Evolutionary conservation across 208 protist species (phyloP).

Genomic region (Leishmania arabica): DNA sequence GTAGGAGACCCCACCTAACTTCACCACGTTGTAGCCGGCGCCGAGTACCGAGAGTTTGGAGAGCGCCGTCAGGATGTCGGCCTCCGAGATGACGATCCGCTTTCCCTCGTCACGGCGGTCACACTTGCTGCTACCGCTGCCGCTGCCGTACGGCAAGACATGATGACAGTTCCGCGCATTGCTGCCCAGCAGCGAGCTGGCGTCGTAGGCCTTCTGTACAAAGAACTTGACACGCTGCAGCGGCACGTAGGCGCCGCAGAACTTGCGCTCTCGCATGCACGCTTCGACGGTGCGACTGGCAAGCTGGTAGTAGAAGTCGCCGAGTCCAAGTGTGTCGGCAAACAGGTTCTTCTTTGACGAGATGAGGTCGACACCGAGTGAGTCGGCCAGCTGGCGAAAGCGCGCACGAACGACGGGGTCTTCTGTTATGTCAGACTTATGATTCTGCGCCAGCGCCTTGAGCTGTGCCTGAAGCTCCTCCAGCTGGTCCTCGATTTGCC

Average conservation of each 20-base stretch:
- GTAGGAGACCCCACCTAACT: constrained; percentile 64
- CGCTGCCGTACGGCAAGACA: not conserved
- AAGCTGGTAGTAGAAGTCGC: constrained; percentile 88
- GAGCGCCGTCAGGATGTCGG: constrained; percentile 70
- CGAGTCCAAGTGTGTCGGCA: constrained; percentile 70
- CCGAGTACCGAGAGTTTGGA: constrained; percentile 75
- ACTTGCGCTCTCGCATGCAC: constrained; percentile 87
- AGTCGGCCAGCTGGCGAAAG: constrained; percentile 89
- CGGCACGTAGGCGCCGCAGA: constrained; percentile 83
- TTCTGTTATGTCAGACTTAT: constrained; percentile 75
- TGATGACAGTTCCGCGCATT: constrained; percentile 10
- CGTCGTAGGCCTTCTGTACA: constrained; percentile 69
- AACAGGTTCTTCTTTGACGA: constrained; percentile 90
- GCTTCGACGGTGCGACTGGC: constrained; percentile 79
- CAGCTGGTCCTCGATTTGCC: constrained; percentile 77
- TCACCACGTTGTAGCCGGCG: constrained; percentile 78
- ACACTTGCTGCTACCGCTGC: constrained; percentile 10
- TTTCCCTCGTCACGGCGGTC: constrained; percentile 9
- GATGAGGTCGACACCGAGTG: constrained; percentile 84
- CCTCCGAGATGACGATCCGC: constrained; percentile 53
- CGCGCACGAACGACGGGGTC: constrained; percentile 84
- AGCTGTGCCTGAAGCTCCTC: constrained; percentile 74
- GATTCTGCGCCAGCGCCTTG: constrained; percentile 50
- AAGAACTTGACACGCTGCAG: constrained; percentile 57
- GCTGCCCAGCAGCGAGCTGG: constrained; percentile 18